Evolutionary conservation across 129 eudicot species (phyloP), one percentile per base, ranked within the genome.

Genomic region (Artemisia annua): DNA sequence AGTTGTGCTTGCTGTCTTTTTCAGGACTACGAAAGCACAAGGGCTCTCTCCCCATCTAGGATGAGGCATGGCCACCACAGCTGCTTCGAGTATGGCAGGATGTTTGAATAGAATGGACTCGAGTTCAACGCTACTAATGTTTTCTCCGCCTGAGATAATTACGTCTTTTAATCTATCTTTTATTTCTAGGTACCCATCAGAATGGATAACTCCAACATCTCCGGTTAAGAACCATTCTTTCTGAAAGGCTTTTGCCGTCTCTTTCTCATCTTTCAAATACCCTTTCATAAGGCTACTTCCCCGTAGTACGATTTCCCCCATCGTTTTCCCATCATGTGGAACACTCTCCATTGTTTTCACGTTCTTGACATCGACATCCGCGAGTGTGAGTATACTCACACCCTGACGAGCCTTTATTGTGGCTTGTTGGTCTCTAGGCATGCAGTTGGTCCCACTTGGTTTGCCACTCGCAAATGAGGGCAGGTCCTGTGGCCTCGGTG

Each of bases 61-160:
- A 32, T 86, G 85, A 2, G 91, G 83, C 91, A 83, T 83, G 8
- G 83, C 87, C 35, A 86, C 90, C 73, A 86, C 87, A 0, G 87
- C 87, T n/a, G 81, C 90, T 78, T 86, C 90, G 3, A 82, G 75
- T 72, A 86, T 73, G 2, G 70, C 79, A 0, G 81, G 81, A 49
- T 83, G 87, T 17, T 70, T 70, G 74, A 67, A 73, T 12, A 86
- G 5, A n/a, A 72, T 63, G 2, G 67, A 52, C 71, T 86, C 90
- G 5, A 86, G 76, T 49, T 86, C 90, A 53, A 86, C 85, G 59
- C 87, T 86, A 62, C 90, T 86, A 4, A 86, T 80, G 20, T 86
- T 86, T 72, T 86, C 90, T 12, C 90, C 90, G 1, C 90, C 87
- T 0, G 87, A 85, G 61, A 82, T 85, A 28, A 85, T 85, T 15